Base-by-base conservation (phyloP, 495 filamentous ascomycete genomes). In the Neurospora sp. region DNA sequence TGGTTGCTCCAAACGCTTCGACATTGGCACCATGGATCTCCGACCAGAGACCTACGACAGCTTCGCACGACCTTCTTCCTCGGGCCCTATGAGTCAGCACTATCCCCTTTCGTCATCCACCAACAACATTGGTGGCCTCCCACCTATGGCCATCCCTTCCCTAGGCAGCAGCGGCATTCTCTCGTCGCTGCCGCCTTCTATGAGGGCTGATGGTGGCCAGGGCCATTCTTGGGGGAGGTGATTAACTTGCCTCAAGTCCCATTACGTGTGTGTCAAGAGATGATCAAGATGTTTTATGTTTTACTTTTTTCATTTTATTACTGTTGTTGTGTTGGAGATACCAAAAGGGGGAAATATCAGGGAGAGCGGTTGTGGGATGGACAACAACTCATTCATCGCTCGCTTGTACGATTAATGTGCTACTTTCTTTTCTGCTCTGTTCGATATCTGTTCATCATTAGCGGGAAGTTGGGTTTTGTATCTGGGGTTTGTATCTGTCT, bases 1-100 rank as follows among this genome's bases (percentile, higher is more conserved):
- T 78, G 92, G 92, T 42, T 94, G 92, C 79, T 86, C 92, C 10
- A 92, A 91, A 79, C 86, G 92, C 41, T 89, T 91, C 78, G 90
- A 94, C 74, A 81, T 86, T 39, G 81, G 81, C 54, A 84, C 84
- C 0, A 77, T 85, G 69, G 84, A 85, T 73, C 74, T 86, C 37
- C 82, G 83, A n/a, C 73, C 82, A 54, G 82, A 85, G 14, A 72
- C 75, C 75, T 85, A 82, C 77, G 81, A 84, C 72, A 42, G 39
- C 71, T 69, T 78, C 72, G 71, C 73, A 69, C 62, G 73, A 70
- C 48, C 74, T 12, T 76, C 76, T 6, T 69, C 77, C 6, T 77
- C 79, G 74, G 74, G 73, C 4, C 74, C 76, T 5, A 74, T 78
- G 76, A 73, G 73, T 27, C 78, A 77, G 7, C 54, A 66, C 27